Evolutionary conservation across 2,329 filamentous ascomycete genomes (phyloP), one percentile per base, ranked within the genome.

Genomic region (Diaporthe sp.): DNA sequence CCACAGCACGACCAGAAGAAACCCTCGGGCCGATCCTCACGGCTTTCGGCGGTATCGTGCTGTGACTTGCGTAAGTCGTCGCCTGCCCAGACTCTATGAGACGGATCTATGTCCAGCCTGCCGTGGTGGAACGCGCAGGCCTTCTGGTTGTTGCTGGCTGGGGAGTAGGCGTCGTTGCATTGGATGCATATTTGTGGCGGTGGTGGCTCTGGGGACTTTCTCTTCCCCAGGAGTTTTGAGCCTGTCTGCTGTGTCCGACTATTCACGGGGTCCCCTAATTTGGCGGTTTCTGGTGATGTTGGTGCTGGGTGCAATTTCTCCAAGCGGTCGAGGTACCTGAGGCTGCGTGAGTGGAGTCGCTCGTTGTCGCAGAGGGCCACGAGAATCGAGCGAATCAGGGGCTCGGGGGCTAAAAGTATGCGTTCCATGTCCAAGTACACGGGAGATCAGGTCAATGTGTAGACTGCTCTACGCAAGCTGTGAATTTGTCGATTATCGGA

Each of bases 351-450:
- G 22, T 67, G 68, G 38, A 76, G 35, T 7, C 60, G 45, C 19
- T 72, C 45, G 30, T 69, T 55, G 61, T 76, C 72, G 72, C 74
- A 76, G 28, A 76, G 60, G 10, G 74, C 74, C 5, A 76, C 67
- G 38, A 76, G 74, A 35, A 76, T 38, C 30, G 74, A 64, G 61
- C 66, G 74, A 30, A 71, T 52, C 5, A 64, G 58, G 7, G 74
- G 68, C 22, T 76, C 74, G 4, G 72, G 52, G 5, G 74, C 68
- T 45, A 73, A 17, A 17, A 74, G 68, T 28, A 76, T 66, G 52
- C 72, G 74, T 25, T 76, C 68, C 74, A 76, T 76, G 10, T 22
- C 45, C 25, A 40, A n/a, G 33, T 30, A 33, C 6, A 5, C n/a
- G 3, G 15, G 5, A 54, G 30, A 19, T n/a, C 22, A 28, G 7